A percentile compares a stretch with the other conserved stretches of the same genome.
Evolutionary conservation across 345 rosid species (phyloP).

Genomic region (Stellera chamaejasme): DNA sequence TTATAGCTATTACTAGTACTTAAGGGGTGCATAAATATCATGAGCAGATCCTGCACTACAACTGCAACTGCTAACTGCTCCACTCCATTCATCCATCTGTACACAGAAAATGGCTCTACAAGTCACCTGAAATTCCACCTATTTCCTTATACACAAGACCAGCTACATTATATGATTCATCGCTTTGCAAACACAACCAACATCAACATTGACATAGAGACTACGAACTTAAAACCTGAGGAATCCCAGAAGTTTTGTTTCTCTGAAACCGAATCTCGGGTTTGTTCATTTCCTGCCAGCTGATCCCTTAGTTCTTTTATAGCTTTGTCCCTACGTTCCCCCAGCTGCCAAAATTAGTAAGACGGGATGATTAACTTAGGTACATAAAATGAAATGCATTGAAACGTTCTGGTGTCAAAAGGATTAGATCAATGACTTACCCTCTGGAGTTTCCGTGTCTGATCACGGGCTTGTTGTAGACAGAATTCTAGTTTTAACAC

Average conservation of each 20-base stretch:
- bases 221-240: slow-evolving; percentile 71
- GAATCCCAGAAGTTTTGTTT: slow-evolving; percentile 79
- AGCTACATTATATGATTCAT: slow-evolving; percentile 15
- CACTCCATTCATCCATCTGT: slow-evolving; percentile 7
- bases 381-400: background rate
- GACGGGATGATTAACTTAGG: background rate
- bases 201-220: slow-evolving; percentile 83
- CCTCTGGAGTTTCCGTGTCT: slow-evolving; percentile 74
- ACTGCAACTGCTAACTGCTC: background rate
- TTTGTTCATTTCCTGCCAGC: slow-evolving; percentile 40
- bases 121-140: slow-evolving; percentile 7
- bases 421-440: slow-evolving; percentile 22
- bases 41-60: background rate
- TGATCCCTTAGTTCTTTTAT: slow-evolving; percentile 63
- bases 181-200: slow-evolving; percentile 73
- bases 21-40: too few relatives aligned
- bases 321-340: slow-evolving; percentile 73
- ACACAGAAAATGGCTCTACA: slow-evolving; percentile 20
- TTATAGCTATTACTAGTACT: too few relatives aligned
- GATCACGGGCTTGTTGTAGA: slow-evolving; percentile 82
- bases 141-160: slow-evolving; percentile 15
- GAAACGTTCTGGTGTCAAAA: too few relatives aligned
- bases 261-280: slow-evolving; percentile 17
- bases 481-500: slow-evolving; percentile 86
- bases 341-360: slow-evolving; percentile 42